A percentile compares a stretch with the other conserved stretches of the same genome.
Conservation (phyloP, 495 filamentous ascomycete species). For the Cercophora sp. region DNA sequence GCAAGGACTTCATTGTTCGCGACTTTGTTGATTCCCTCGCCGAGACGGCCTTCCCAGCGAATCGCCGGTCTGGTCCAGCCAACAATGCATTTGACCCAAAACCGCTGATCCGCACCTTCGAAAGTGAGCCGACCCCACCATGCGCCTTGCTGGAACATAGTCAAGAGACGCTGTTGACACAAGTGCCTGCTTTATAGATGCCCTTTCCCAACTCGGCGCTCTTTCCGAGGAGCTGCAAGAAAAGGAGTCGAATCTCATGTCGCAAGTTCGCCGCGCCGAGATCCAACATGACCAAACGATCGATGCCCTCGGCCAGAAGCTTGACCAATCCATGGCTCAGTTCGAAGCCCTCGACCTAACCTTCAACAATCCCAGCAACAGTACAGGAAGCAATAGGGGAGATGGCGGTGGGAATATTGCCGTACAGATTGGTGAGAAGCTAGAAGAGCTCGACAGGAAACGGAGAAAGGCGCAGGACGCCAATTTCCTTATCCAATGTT, state of each 20-base stretch:
- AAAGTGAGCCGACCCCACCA: slow-evolving; percentile 49
- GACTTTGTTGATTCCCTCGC: slow-evolving; percentile 95
- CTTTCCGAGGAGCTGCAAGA: slow-evolving; percentile 82
- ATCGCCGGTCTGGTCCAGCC: slow-evolving; percentile 66
- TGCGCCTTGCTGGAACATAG: too few relatives aligned
- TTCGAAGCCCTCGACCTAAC: slow-evolving; percentile 86
- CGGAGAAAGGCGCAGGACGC: slow-evolving; percentile 85
- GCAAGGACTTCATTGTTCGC: slow-evolving; percentile 91
- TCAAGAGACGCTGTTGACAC: too few relatives aligned
- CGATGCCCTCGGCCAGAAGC: slow-evolving; percentile 75
- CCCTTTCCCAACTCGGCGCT: slow-evolving; percentile 69
- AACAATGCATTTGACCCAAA: slow-evolving; percentile 91
- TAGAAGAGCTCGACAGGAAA: slow-evolving; percentile 93
- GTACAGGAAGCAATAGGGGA: slow-evolving; percentile 42
- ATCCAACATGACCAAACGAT: slow-evolving; percentile 86
- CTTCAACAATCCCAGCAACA: slow-evolving; percentile 52
- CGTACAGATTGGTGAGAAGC: slow-evolving; percentile 87
- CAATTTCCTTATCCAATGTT: slow-evolving; percentile 91
- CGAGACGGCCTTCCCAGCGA: slow-evolving; percentile 69
- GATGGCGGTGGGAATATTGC: slow-evolving; percentile 76
- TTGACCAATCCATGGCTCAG: slow-evolving; percentile 83
- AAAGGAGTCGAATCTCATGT: slow-evolving; percentile 83
- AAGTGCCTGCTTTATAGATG: too few relatives aligned
- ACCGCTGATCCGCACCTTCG: slow-evolving; percentile 92
- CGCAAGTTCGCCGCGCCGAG: slow-evolving; percentile 85